Conservation (phyloP, 2,329 filamentous ascomycete genomes). For the Cytospora piceae region DNA sequence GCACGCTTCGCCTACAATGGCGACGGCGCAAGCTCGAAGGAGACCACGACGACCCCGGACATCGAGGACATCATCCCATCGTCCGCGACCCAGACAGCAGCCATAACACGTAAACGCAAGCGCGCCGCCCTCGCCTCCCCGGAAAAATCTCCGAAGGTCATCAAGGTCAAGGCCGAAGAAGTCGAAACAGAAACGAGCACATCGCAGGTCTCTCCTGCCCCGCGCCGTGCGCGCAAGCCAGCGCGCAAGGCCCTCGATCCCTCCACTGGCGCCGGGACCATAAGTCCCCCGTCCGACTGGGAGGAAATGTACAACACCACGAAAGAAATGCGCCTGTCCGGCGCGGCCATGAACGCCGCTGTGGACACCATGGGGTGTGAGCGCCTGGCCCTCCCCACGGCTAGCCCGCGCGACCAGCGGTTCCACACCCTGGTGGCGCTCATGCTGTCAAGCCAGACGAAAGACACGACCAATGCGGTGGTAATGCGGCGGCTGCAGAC, state of each 20-base stretch:
- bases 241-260: slow-evolving; percentile 42
- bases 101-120: slow-evolving; percentile 39
- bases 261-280: slow-evolving; percentile 38
- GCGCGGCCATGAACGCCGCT: slow-evolving; percentile 70
- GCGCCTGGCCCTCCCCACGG: slow-evolving; percentile 62
- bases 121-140: slow-evolving; percentile 29
- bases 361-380: slow-evolving; percentile 99
- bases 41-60: slow-evolving; percentile 34
- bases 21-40: slow-evolving; percentile 32
- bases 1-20: slow-evolving; percentile 50
- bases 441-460: slow-evolving; percentile 92
- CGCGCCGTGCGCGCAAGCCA: slow-evolving; percentile 39
- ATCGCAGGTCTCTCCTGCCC: slow-evolving; percentile 34
- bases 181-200: slow-evolving; percentile 30
- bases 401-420: slow-evolving; percentile 61
- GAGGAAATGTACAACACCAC: slow-evolving; percentile 78
- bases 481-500: slow-evolving; percentile 80
- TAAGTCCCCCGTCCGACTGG: slow-evolving; percentile 77
- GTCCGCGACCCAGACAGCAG: slow-evolving; percentile 11
- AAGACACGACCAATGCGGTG: slow-evolving; percentile 85
- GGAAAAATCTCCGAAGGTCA: not conserved
- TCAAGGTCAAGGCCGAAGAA: slow-evolving; percentile 20
- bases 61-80: slow-evolving; percentile 41
- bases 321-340: slow-evolving; percentile 70
- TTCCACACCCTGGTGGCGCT: slow-evolving; percentile 87